A percentile compares a stretch with the other conserved stretches of the same genome.
phyloP scores from a whole-genome alignment of 108 stramenopile species.

The Skeletonema tropicum region DNA sequence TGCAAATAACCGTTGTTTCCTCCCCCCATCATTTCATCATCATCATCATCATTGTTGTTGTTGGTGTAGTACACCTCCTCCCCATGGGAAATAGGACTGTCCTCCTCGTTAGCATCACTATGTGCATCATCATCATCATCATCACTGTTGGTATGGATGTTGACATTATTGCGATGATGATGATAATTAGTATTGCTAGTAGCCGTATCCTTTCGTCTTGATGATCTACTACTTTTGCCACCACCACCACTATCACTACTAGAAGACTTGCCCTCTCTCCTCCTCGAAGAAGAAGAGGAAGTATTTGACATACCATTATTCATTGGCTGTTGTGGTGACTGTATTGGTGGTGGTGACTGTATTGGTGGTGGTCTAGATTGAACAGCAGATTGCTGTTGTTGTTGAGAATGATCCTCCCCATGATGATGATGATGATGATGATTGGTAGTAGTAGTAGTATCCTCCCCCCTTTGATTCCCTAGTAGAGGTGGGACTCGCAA shows the following conservation, averaged over 20 bases:
- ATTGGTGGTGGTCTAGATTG: neutral
- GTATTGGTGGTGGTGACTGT: neutral
- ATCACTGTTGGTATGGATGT: neutral
- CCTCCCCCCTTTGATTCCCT: too few relatives aligned
- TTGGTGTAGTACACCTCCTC: too few relatives aligned
- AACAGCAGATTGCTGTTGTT: too few relatives aligned
- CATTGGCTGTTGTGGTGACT: too few relatives aligned
- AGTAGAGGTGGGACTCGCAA: too few relatives aligned
- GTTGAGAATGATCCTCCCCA: neutral
- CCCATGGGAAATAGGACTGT: too few relatives aligned
- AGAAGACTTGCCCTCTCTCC: neutral
- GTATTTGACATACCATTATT: neutral
- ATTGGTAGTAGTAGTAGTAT: too few relatives aligned
- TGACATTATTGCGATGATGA: neutral
- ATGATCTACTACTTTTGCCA: neutral
- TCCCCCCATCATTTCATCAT: neutral
- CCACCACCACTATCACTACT: neutral
- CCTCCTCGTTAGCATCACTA: too few relatives aligned
- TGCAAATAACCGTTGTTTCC: neutral
- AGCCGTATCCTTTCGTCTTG: neutral
- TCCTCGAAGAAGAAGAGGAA: neutral
- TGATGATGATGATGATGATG: neutral
- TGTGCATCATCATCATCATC: neutral
- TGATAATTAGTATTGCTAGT: neutral
- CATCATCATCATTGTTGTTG: too few relatives aligned